Evolutionary conservation across 768 basidiomycete species (phyloP), one percentile per base, ranked within the genome.

Genomic region (Lactifluus subvellereus): DNA sequence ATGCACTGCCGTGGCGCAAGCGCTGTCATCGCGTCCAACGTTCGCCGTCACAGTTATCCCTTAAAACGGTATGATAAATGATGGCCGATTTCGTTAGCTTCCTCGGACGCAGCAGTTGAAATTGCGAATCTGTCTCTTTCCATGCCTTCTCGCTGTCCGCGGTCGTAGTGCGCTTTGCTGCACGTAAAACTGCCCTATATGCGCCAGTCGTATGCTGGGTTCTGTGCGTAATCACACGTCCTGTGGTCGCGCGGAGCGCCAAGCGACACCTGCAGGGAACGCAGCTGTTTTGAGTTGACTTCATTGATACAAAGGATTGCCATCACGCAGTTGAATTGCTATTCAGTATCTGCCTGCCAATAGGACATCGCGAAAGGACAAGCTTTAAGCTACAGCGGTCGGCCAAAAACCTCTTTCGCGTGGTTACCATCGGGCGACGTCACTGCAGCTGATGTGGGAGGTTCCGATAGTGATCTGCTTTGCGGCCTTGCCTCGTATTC

Each of bases 161-260:
- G 59, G 59, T 43, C 42, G 33, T 53, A 59, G 30, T 38, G 6
- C 27, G 40, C 38, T 18, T 32, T 54, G 38, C 8, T 18, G 35
- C 42, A 56, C 55, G 55, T 56, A 56, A 56, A 47, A 20, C 4
- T 32, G 1, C 11, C 13, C 45, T 4, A 9, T 42, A 27, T 27
- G 3, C 27, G 27, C 27, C 27, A 27, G 27, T 27, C 32, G 10
- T 37, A 33, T 11, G n/a, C n/a, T 45, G 8, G 40, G 30, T 59
- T 59, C 35, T 43, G 42, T 52, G 59, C 59, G 42, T 53, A 51
- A 59, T 51, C 32, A 22, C 49, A 42, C n/a, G 49, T 58, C 57
- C 14, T 35, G 57, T 37, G 10, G 35, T 42, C 37, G 50, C 32
- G 45, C 35, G 20, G 50, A 35, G 58, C 50, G 58, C 50, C 37